phyloP scores from a whole-genome alignment of 495 filamentous ascomycete genomes.

The Aspergillus sclerotiicarbonarius region DNA sequence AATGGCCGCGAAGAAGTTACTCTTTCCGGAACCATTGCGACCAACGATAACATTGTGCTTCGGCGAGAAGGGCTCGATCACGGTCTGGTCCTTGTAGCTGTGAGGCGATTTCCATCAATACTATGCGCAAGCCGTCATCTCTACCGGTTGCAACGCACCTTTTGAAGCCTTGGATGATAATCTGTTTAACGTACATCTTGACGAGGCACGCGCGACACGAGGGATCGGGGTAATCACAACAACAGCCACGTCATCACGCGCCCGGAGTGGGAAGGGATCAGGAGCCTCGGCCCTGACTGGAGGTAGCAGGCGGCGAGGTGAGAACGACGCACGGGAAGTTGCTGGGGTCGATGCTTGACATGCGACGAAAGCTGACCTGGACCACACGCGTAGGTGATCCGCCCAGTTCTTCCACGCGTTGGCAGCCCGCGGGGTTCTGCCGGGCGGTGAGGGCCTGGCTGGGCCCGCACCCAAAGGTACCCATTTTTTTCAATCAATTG shows the following conservation, averaged over 20 bases:
- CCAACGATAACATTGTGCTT: constrained; percentile 99
- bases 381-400: constrained; percentile 15
- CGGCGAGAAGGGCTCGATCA: constrained; percentile 96
- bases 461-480: constrained; percentile 2
- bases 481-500: constrained; percentile 25
- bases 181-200: constrained; percentile 98
- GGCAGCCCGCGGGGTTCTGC: constrained; percentile 42
- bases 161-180: constrained; percentile 99
- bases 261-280: constrained; percentile 18
- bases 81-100: constrained; percentile 99
- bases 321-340: background rate
- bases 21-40: constrained; percentile 98
- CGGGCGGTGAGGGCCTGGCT: constrained; percentile 32
- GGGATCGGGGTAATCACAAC: constrained; percentile 25
- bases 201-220: constrained; percentile 34
- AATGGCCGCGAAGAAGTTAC: constrained; percentile 99
- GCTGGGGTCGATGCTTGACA: background rate
- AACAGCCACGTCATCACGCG: constrained; percentile 39
- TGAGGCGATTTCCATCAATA: background rate
- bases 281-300: constrained; percentile 7
- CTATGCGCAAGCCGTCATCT: too few relatives aligned
- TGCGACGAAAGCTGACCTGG: background rate
- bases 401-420: constrained; percentile 18
- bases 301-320: background rate
- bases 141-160: constrained; percentile 56